These are phyloP conservation scores for Microsporum canis DNA, from an alignment of 2,329 filamentous ascomycete genomes.

Conservation along the genomic window DNA sequence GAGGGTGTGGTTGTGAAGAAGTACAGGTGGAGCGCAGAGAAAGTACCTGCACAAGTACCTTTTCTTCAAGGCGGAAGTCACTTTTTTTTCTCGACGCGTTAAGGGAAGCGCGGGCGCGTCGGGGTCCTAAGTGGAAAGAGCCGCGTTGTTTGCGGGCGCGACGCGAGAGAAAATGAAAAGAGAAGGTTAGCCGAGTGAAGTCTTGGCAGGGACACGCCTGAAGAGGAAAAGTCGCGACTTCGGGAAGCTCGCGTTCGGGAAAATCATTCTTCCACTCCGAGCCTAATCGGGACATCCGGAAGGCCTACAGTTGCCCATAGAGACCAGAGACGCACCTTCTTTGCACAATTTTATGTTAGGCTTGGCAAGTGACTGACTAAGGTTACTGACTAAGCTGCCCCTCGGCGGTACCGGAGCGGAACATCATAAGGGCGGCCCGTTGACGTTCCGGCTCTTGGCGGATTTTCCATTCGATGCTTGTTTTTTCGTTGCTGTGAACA, in stretches of 20 bases:
- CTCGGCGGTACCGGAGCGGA: not conserved
- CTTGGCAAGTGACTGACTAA: not conserved
- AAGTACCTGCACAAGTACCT: constrained; percentile 17
- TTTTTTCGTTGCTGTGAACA: not conserved
- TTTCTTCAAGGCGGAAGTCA: constrained; percentile 10
- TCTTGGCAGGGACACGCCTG: constrained; percentile 7
- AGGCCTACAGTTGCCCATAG: not conserved
- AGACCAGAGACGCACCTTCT: not conserved
- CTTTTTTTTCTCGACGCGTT: not conserved
- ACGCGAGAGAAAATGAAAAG: constrained; percentile 9
- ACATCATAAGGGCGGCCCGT: not conserved
- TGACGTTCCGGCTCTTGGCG: not conserved
- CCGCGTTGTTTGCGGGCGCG: constrained; percentile 10
- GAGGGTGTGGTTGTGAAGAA: constrained; percentile 10
- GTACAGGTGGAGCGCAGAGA: constrained; percentile 9
- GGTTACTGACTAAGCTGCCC: not conserved
- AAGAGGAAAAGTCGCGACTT: not conserved
- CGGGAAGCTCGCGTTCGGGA: not conserved
- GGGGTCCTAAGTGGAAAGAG: constrained; percentile 12
- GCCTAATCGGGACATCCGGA: not conserved
- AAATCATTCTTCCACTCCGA: not conserved
- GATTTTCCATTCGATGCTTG: not conserved
- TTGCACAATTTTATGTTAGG: not conserved
- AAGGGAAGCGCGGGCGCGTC: not conserved
- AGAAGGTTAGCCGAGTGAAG: not conserved